A percentile compares a stretch with the other conserved stretches of the same genome.
phyloP scores from a whole-genome alignment of 306 rosid species.

The Medicago ruthenica region DNA sequence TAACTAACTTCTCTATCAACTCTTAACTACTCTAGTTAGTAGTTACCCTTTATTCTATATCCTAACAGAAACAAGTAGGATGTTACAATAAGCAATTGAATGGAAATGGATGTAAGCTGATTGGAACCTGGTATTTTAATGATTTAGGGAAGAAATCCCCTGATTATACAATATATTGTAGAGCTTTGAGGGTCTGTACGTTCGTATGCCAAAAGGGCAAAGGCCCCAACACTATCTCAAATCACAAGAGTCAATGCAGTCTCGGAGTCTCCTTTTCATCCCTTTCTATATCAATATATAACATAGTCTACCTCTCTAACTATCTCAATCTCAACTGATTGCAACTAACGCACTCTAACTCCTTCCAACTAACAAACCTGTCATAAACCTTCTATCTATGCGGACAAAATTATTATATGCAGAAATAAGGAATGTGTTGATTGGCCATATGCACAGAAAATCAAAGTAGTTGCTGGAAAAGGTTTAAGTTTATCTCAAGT shows the following conservation, averaged over 20 bases:
- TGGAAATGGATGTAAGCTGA: not conserved
- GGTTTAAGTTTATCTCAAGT: slow-evolving; percentile 27
- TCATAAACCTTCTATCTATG: slow-evolving; percentile 15
- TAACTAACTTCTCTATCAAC: too few species aligned
- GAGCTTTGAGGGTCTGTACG: not conserved
- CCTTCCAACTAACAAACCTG: not conserved
- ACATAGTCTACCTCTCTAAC: not conserved
- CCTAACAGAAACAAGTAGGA: not conserved
- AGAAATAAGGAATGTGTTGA: slow-evolving; percentile 29
- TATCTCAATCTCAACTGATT: not conserved
- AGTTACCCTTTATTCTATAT: too few species aligned
- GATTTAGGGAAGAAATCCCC: not conserved
- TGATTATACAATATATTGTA: not conserved
- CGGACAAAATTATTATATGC: slow-evolving; percentile 17
- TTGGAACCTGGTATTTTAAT: not conserved
- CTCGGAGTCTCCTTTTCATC: not conserved
- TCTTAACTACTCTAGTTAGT: too few species aligned
- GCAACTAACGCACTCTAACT: not conserved
- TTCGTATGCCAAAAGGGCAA: not conserved
- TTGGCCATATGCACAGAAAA: slow-evolving; percentile 7
- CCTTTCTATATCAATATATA: not conserved
- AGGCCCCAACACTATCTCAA: not conserved
- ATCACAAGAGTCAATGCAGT: slow-evolving; percentile 9
- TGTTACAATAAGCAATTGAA: slow-evolving; percentile 16
- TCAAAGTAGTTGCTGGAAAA: slow-evolving; percentile 32